These are phyloP conservation scores for Xerocomellus chrysenteron DNA, from an alignment of 768 basidiomycete genomes.

Conservation along the genomic window DNA sequence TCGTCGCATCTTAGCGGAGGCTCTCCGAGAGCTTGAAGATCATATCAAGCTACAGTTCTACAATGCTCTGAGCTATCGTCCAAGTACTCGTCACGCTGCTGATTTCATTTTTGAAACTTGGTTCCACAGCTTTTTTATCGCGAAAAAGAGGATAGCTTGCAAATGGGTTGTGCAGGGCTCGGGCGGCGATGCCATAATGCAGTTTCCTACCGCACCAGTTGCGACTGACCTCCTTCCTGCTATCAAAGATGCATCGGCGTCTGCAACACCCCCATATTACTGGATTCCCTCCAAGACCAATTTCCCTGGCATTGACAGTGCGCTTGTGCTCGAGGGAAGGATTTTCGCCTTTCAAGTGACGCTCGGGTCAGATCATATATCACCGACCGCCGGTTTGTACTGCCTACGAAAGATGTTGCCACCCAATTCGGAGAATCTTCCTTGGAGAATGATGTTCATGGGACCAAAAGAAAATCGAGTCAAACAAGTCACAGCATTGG, in stretches of 20 bases:
- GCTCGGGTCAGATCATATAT: accelerated
- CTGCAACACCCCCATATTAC: neutral
- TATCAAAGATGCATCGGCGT: neutral
- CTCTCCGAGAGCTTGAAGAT: accelerated
- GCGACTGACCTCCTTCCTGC: neutral
- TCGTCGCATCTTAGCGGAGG: neutral
- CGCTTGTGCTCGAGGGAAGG: neutral
- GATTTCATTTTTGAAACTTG: neutral
- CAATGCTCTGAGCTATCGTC: neutral
- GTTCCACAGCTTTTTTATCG: neutral
- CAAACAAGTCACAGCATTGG: neutral
- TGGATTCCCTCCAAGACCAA: neutral
- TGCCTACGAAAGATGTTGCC: neutral
- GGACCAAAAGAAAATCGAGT: too few relatives aligned
- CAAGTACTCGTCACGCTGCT: neutral
- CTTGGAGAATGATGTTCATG: neutral
- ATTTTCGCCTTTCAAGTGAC: neutral
- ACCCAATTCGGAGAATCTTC: neutral
- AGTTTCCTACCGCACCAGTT: too few relatives aligned
- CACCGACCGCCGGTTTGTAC: neutral
- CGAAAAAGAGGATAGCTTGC: neutral
- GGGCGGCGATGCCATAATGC: too few relatives aligned
- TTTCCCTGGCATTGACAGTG: neutral
- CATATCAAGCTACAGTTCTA: neutral
- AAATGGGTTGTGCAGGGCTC: neutral